Percentiles rank a stretch among this genome's conserved stretches.
Evolutionary conservation across 352 stramenopile species (phyloP).

Genomic region (Phytophthora pistaciae): DNA sequence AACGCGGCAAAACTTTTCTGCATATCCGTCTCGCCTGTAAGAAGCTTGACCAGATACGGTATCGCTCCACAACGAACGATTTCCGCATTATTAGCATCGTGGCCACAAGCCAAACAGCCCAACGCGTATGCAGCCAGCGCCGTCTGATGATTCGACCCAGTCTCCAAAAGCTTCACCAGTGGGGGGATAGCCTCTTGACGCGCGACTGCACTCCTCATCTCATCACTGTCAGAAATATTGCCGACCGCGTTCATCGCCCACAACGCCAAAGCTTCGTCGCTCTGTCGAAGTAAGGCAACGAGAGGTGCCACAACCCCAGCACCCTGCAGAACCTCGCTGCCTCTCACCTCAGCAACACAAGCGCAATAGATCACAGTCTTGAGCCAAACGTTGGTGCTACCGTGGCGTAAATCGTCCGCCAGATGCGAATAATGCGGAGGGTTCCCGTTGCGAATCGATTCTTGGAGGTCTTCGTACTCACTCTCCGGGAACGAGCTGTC

Average conservation of each 20-base stretch:
- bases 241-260: neutral
- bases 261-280: neutral
- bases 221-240: neutral
- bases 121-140: neutral
- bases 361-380: neutral
- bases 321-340: neutral
- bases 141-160: neutral
- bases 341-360: neutral
- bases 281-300: neutral
- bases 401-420: neutral
- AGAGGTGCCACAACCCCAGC: neutral
- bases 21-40: neutral
- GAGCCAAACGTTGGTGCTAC: neutral
- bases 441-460: neutral
- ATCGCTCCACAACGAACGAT: neutral
- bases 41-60: neutral
- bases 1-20: neutral
- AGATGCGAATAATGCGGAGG: neutral
- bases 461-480: neutral
- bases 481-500: neutral
- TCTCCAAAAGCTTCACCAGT: neutral
- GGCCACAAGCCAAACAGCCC: neutral
- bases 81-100: neutral
- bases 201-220: neutral
- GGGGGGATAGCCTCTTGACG: neutral